Evolutionary conservation across 768 basidiomycete species (phyloP), one percentile per base, ranked within the genome.

Genomic region (Coprinopsis sp.): DNA sequence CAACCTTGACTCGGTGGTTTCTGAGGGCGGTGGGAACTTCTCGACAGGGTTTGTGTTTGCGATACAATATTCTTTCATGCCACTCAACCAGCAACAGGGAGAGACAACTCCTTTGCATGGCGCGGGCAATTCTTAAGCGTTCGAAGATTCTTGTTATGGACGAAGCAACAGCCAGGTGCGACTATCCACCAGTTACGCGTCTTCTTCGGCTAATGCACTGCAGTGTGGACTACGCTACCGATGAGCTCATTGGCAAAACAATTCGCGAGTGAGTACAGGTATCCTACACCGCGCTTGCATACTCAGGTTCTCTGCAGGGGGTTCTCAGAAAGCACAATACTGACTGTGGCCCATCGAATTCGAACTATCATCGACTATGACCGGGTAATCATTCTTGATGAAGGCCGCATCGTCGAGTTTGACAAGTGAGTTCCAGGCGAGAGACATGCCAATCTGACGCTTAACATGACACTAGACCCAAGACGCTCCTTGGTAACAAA

Each of bases 21-120:
- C 84, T 1, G 90, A 93, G 66, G 87, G 86, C 1, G 89, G 88
- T 14, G 91, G 93, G 16, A 94, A 92, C 67, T 92, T 93, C 61
- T 90, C 87, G 0, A 85, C 87, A 6, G 87, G 87, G 84, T 86
- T 47, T 37, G 73, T 59, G 5, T 24, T 6, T 19, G 14, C 5
- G 21, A 30, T 25, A 24, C 40, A 25, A 27, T 50, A 30, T 33
- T 21, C 33, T 45, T n/a, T 33, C 6, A n/a, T 16, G 18, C 31
- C 6, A 1, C 16, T 24, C 37, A 33, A 28, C n/a, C 33, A 18
- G 33, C 21, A 10, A 28, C 18, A 54, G 62, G 21, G 61, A 64
- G 44, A 64, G 62, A 30, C 63, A 64, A 38, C 52, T 62, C n/a
- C 69, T 91, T 6, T 90, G 89, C 59, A 90, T 92, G 88, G 90